Percentiles rank a stretch among this genome's conserved stretches.
Evolutionary conservation across 2,329 filamentous ascomycete genomes (phyloP).

Genomic region (Fusarium veterinarium): DNA sequence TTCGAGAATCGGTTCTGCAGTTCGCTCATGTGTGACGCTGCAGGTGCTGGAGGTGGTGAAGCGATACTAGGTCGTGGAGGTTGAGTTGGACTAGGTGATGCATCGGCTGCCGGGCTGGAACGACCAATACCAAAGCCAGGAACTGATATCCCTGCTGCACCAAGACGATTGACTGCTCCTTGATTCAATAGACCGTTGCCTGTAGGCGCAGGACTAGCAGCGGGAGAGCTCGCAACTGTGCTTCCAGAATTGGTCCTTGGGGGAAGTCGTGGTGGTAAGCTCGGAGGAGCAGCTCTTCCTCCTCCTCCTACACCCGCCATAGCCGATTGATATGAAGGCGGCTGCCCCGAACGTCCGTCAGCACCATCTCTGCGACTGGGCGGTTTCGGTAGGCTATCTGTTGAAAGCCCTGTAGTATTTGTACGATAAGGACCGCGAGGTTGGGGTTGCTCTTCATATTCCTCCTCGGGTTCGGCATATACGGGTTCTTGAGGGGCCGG

Average conservation of each 20-base stretch:
- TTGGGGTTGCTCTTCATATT: conserved; percentile 49
- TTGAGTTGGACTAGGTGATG: conserved; percentile 44
- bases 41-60: conserved; percentile 31
- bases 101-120: conserved; percentile 45
- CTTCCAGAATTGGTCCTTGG: conserved; percentile 57
- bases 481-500: conserved; percentile 26
- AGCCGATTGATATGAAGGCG: conserved; percentile 48
- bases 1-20: conserved; percentile 75
- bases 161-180: conserved; percentile 73
- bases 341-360: conserved; percentile 49
- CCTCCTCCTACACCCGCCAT: conserved; percentile 45
- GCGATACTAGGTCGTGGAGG: conserved; percentile 41
- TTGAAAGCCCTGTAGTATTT: conserved; percentile 78
- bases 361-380: conserved; percentile 66
- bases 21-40: conserved; percentile 66
- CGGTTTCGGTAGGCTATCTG: conserved; percentile 76
- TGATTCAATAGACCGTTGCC: conserved; percentile 57
- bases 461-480: conserved; percentile 20
- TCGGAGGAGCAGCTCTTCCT: conserved; percentile 57
- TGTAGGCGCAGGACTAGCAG: conserved; percentile 38
- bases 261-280: conserved; percentile 76
- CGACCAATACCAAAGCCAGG: conserved; percentile 79
- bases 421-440: conserved; percentile 74
- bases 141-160: conserved; percentile 80
- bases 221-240: conserved; percentile 39